Evolutionary conservation across 169 alveolate genomes (phyloP).

Genomic region (Cryptosporidium felis): DNA sequence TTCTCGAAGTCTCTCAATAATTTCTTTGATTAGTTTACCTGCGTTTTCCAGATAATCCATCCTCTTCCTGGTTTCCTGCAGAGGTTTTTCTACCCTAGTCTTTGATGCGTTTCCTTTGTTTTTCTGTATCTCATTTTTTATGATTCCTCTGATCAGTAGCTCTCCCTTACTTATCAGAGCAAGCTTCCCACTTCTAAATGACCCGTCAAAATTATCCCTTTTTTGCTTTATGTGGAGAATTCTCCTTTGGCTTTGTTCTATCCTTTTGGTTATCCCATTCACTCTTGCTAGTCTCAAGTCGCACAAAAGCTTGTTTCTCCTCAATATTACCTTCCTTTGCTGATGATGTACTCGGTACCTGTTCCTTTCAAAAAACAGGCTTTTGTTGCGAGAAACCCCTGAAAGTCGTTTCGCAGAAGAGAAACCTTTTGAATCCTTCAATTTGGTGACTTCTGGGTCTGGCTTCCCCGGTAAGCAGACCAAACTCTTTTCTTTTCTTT

Average conservation of each 20-base stretch:
- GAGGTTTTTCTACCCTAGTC: not conserved
- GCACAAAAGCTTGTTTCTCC: not conserved
- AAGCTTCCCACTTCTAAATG: not conserved
- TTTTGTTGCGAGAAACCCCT: not conserved
- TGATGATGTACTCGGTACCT: not conserved
- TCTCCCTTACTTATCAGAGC: constrained; percentile 1
- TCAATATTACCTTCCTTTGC: not conserved
- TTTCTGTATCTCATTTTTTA: not conserved
- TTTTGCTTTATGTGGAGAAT: not conserved
- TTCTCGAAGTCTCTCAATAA: not conserved
- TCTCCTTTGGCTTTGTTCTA: not conserved
- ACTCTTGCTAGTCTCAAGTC: not conserved
- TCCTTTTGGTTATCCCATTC: not conserved
- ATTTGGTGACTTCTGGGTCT: too few relatives aligned
- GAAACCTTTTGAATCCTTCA: too few relatives aligned
- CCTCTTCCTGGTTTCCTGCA: not conserved
- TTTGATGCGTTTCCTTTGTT: not conserved
- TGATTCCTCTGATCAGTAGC: not conserved
- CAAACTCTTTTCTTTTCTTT: too few relatives aligned
- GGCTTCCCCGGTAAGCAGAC: too few relatives aligned
- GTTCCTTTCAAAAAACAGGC: not conserved
- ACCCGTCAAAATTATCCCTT: not conserved
- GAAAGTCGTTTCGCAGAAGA: not conserved
- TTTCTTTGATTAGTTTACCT: not conserved
- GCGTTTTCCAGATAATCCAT: not conserved